Conservation (phyloP, 2,329 filamentous ascomycete species). For the Aspergillus puulaauensis region DNA sequence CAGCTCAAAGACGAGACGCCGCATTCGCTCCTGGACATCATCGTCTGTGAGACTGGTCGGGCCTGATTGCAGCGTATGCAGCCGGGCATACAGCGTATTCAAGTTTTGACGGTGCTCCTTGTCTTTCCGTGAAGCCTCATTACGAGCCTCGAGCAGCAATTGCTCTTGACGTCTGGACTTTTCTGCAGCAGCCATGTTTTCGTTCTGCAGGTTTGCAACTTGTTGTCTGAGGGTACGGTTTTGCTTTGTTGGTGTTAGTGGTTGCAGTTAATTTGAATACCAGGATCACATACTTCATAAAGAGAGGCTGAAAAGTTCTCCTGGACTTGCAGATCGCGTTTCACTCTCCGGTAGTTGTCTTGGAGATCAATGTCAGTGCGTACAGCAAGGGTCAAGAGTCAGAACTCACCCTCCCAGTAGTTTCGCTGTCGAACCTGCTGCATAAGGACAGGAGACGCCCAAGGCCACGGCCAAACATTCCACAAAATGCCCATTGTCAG, state of each 20-base stretch:
- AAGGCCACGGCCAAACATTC: too few species aligned
- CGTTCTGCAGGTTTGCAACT: not conserved
- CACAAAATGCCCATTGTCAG: too few species aligned
- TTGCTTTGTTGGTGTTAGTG: not conserved
- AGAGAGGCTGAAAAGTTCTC: too few species aligned
- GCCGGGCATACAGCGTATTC: not conserved
- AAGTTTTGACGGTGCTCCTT: not conserved
- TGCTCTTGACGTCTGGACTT: not conserved
- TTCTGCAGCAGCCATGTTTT: not conserved
- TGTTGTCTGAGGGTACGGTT: not conserved
- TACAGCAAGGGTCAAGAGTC: not conserved
- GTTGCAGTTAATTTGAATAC: not conserved
- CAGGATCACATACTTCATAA: not conserved
- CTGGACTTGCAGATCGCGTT: not conserved
- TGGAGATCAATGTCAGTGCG: not conserved
- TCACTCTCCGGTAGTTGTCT: not conserved
- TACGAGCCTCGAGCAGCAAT: not conserved
- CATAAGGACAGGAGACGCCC: too few species aligned
- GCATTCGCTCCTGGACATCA: not conserved
- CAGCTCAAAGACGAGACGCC: not conserved
- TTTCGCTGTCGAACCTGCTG: too few species aligned
- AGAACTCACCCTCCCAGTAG: not conserved
- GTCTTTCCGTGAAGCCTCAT: not conserved
- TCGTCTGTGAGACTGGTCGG: not conserved
- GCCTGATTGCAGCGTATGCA: not conserved